Evolutionary conservation across 805 yeast genomes (phyloP).

Genomic region (Alloascoidea africana): DNA sequence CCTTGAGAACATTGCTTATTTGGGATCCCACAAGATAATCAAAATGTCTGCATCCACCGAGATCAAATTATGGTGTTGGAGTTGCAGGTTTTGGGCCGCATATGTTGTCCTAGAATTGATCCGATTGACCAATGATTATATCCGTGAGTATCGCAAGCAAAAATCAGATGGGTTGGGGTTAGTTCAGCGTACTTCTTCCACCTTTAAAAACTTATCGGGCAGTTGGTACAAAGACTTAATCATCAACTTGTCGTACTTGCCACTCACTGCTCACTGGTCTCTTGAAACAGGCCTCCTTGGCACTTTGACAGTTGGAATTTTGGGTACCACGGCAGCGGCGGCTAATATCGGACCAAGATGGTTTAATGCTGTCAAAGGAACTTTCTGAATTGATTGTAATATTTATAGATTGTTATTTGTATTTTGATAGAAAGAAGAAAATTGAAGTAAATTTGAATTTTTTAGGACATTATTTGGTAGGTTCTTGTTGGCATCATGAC

Average conservation of each 20-base stretch:
- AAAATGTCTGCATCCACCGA: constrained; percentile 13
- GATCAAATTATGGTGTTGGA: constrained; percentile 18
- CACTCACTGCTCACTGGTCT: constrained; percentile 27
- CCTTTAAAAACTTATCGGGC: background rate
- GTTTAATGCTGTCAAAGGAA: constrained; percentile 1
- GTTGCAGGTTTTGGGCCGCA: constrained; percentile 22
- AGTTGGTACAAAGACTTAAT: constrained; percentile 8
- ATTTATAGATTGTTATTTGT: too few relatives aligned
- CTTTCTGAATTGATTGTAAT: too few relatives aligned
- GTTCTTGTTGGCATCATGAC: too few relatives aligned
- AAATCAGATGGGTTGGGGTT: background rate
- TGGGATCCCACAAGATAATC: constrained; percentile 20
- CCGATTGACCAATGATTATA: constrained; percentile 6
- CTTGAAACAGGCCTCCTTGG: constrained; percentile 17
- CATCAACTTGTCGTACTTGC: constrained; percentile 23
- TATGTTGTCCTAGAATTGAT: constrained; percentile 21
- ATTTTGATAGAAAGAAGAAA: too few relatives aligned
- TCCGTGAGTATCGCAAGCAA: background rate
- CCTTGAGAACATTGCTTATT: constrained; percentile 23
- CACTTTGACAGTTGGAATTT: constrained; percentile 19
- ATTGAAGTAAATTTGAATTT: too few relatives aligned
- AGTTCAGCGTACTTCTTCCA: background rate
- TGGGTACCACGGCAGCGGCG: constrained; percentile 20
- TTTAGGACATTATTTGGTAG: too few relatives aligned
- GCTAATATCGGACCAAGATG: background rate